A percentile compares a stretch with the other conserved stretches of the same genome.
phyloP scores from a whole-genome alignment of 2,329 filamentous ascomycete genomes.

The Gnomoniopsis smithogilvyi region DNA sequence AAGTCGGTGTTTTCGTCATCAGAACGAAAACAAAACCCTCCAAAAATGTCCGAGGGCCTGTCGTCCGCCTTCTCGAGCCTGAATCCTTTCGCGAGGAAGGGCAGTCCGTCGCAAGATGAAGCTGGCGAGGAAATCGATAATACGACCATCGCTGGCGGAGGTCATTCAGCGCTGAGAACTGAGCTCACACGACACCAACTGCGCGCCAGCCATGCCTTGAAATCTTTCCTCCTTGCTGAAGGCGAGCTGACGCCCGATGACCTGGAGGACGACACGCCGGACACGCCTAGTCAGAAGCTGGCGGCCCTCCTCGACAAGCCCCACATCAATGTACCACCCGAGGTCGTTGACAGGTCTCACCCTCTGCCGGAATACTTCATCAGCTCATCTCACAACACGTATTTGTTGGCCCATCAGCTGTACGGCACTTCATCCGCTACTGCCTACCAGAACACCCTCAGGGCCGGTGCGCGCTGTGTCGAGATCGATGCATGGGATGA shows the following conservation, averaged over 20 bases:
- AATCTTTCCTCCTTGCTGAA: conserved; percentile 52
- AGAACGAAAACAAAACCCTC: not conserved
- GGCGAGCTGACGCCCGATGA: conserved; percentile 47
- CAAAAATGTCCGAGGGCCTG: conserved; percentile 8
- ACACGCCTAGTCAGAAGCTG: conserved; percentile 43
- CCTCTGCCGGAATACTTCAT: conserved; percentile 69
- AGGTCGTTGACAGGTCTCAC: conserved; percentile 54
- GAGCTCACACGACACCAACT: conserved; percentile 49
- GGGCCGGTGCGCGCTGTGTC: conserved; percentile 64
- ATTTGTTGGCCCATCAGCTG: conserved; percentile 67
- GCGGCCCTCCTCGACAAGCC: conserved; percentile 51
- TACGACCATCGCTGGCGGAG: conserved; percentile 55
- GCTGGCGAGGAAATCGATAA: conserved; percentile 49
- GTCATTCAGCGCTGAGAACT: conserved; percentile 47
- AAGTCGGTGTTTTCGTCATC: not conserved
- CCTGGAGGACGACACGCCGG: conserved; percentile 39
- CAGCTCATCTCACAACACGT: conserved; percentile 72
- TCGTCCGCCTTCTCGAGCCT: conserved; percentile 30
- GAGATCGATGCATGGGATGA: conserved; percentile 75
- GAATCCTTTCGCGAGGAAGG: conserved; percentile 33
- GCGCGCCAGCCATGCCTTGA: conserved; percentile 56
- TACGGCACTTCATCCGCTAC: conserved; percentile 59
- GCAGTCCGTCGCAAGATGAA: conserved; percentile 41
- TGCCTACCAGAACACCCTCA: conserved; percentile 61
- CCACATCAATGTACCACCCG: conserved; percentile 53